Conservation (phyloP, 306 rosid species). For the Coriaria nepalensis region DNA sequence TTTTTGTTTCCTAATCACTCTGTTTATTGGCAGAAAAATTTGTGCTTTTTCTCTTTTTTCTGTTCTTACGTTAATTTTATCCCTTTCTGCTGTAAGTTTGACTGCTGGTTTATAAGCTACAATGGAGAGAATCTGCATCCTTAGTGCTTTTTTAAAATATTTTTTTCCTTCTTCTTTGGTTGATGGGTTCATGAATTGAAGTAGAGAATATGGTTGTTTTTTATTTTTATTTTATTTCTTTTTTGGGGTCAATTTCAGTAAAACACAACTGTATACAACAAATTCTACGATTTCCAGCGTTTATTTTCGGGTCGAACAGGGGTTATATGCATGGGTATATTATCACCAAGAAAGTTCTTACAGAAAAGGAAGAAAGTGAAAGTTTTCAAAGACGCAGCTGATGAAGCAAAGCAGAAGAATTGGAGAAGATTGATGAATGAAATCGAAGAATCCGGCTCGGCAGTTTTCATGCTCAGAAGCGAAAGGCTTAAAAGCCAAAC, state of each 20-base stretch:
- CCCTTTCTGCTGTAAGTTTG: too few species aligned
- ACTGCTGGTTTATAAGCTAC: too few species aligned
- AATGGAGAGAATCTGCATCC: too few species aligned
- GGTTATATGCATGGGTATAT: constrained; percentile 67
- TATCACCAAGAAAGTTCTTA: constrained; percentile 68
- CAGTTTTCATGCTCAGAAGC: constrained; percentile 51
- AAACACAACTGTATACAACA: constrained; percentile 17
- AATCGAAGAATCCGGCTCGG: constrained; percentile 66
- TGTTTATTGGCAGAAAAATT: too few species aligned
- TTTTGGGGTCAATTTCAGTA: constrained; percentile 19
- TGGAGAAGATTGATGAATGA: constrained; percentile 78
- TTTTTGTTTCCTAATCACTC: too few species aligned
- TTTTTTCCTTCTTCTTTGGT: not conserved
- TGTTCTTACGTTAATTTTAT: too few species aligned
- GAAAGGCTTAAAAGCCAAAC: constrained; percentile 30
- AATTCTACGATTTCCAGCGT: constrained; percentile 26
- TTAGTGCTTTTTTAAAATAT: too few species aligned
- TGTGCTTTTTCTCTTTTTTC: too few species aligned
- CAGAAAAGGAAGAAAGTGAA: constrained; percentile 50
- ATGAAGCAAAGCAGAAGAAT: constrained; percentile 71
- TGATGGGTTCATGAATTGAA: not conserved
- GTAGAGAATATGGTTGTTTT: constrained; percentile 5
- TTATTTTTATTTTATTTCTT: too few species aligned
- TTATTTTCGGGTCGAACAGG: constrained; percentile 34
- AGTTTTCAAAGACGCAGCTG: constrained; percentile 55